Conservation (phyloP, 1,284 basidiomycete genomes). For the Pisolithus thermaeus region DNA sequence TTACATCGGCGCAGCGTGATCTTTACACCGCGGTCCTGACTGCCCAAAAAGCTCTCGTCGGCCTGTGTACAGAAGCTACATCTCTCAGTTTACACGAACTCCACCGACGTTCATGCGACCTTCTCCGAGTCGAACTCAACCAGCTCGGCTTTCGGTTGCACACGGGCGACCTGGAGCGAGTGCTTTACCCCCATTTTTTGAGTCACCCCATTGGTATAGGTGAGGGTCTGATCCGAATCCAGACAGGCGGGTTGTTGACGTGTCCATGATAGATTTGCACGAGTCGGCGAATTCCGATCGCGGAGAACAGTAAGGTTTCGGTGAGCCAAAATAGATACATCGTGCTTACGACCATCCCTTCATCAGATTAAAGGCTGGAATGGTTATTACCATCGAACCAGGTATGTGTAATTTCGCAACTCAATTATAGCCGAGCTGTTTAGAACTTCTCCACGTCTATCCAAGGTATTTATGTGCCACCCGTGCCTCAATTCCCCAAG, state of each 20-base stretch:
- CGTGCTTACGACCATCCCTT: conserved; percentile 8
- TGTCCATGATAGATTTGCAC: conserved; percentile 61
- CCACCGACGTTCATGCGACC: conserved; percentile 69
- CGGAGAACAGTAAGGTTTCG: conserved; percentile 30
- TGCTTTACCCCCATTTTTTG: conserved; percentile 83
- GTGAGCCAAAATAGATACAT: conserved; percentile 5
- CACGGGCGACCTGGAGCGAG: conserved; percentile 64
- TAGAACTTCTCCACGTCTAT: conserved; percentile 6
- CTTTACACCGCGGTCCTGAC: conserved; percentile 84
- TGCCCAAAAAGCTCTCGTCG: conserved; percentile 67
- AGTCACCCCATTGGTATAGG: conserved; percentile 87
- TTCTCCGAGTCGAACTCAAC: conserved; percentile 70
- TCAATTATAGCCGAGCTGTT: background rate
- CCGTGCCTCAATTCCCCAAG: conserved; percentile 69
- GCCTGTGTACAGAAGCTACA: conserved; percentile 52
- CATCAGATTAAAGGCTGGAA: conserved; percentile 61
- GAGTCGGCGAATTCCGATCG: conserved; percentile 58
- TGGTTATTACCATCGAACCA: conserved; percentile 86
- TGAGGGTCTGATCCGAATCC: conserved; percentile 26
- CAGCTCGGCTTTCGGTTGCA: conserved; percentile 77
- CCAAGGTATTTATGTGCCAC: conserved; percentile 78
- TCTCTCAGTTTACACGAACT: conserved; percentile 68
- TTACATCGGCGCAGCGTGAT: conserved; percentile 77
- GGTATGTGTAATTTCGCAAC: conserved; percentile 34
- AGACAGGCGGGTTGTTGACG: conserved; percentile 9